Conservation (phyloP, 1,284 basidiomycete genomes). For the Pisolithus thermaeus region DNA sequence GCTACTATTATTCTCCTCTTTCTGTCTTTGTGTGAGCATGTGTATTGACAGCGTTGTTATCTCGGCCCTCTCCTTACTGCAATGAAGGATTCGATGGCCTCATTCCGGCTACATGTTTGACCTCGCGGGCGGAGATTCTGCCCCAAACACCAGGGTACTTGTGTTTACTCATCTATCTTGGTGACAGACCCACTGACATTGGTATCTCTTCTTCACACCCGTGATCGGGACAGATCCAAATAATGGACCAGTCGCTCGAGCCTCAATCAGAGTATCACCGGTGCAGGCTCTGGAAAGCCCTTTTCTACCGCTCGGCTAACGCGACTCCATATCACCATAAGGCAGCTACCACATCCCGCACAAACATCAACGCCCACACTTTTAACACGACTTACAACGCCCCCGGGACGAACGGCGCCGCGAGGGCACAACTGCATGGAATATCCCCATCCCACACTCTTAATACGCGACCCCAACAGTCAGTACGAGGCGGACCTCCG, state of each 20-base stretch:
- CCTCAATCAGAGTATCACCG: background rate
- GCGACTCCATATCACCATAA: background rate
- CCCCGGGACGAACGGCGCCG: background rate
- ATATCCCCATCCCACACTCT: background rate
- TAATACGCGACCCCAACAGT: background rate
- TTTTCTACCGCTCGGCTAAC: background rate
- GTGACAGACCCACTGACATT: background rate
- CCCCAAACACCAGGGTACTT: slow-evolving; percentile 1
- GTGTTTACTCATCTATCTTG: background rate
- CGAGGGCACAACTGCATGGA: background rate
- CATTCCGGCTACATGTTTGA: slow-evolving; percentile 2
- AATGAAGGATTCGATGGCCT: slow-evolving; percentile 3
- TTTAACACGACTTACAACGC: background rate
- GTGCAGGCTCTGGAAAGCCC: background rate
- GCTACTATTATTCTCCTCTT: background rate
- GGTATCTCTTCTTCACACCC: background rate
- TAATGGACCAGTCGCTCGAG: background rate
- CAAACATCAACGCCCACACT: background rate
- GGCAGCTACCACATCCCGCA: background rate
- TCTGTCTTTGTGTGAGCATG: background rate
- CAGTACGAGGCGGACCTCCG: background rate
- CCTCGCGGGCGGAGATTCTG: background rate
- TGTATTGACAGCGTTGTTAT: background rate
- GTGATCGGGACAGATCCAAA: background rate
- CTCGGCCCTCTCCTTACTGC: background rate